Evolutionary conservation across 2,329 filamentous ascomycete genomes (phyloP).

Genomic region (Daldinia eschscholtzii): DNA sequence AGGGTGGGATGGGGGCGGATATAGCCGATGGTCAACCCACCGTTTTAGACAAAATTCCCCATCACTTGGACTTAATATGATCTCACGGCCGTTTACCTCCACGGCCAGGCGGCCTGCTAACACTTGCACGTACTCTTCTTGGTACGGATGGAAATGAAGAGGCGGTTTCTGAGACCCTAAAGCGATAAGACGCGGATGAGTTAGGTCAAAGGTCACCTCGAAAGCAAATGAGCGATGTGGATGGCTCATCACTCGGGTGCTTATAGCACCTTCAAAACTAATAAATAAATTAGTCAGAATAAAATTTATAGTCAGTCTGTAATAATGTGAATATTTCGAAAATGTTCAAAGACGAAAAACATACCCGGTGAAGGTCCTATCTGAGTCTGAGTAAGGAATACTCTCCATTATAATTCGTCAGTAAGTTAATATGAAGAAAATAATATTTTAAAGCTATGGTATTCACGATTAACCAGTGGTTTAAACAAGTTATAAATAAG

Average conservation of each 20-base stretch:
- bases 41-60: conserved; percentile 7
- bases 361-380: background rate
- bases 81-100: conserved; percentile 35
- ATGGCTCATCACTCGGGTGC: background rate
- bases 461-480: background rate
- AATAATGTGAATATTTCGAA: background rate
- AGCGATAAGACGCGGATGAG: background rate
- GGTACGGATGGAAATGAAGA: conserved; percentile 40
- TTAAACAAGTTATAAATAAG: background rate
- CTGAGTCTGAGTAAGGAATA: conserved; percentile 2
- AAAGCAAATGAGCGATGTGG: conserved; percentile 1
- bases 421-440: background rate
- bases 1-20: background rate
- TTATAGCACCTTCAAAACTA: conserved; percentile 11
- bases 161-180: conserved; percentile 35
- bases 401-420: background rate
- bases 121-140: conserved; percentile 40
- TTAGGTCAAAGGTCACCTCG: conserved; percentile 6
- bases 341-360: background rate
- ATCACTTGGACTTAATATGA: conserved; percentile 15
- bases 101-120: conserved; percentile 19
- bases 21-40: background rate
- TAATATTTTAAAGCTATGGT: background rate
- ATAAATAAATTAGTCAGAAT: background rate
- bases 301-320: background rate